Percentiles rank a stretch among this genome's conserved stretches.
Evolutionary conservation across 2,329 filamentous ascomycete species (phyloP).

Genomic region (Talaromyces marneffei): DNA sequence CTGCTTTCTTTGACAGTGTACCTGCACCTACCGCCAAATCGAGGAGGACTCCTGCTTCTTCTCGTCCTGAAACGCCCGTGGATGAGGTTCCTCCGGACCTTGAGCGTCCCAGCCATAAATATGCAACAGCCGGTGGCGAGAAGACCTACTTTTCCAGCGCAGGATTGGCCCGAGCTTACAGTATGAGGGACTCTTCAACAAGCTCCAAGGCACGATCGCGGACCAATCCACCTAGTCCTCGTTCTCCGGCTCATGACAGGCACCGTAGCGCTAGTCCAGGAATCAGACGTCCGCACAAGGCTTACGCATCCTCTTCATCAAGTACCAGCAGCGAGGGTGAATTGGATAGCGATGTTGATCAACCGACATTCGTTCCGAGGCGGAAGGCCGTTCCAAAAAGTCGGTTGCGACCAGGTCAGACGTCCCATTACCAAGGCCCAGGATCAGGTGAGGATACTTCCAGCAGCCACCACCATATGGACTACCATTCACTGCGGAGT

Average conservation of each 20-base stretch:
- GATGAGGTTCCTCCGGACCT: conserved; percentile 35
- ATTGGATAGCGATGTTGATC: conserved; percentile 12
- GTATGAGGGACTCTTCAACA: conserved; percentile 47
- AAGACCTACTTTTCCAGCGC: conserved; percentile 51
- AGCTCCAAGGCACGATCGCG: conserved; percentile 29
- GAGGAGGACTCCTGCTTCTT: conserved; percentile 32
- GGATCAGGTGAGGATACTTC: conserved; percentile 29
- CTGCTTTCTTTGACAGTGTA: conserved; percentile 33
- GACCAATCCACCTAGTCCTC: conserved; percentile 33
- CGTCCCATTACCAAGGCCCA: conserved; percentile 21
- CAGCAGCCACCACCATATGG: conserved; percentile 13
- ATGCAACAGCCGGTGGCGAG: conserved; percentile 51
- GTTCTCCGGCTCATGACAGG: conserved; percentile 25
- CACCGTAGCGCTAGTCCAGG: conserved; percentile 43
- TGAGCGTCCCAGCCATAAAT: conserved; percentile 50
- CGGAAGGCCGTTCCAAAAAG: conserved; percentile 40
- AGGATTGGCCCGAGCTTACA: conserved; percentile 48
- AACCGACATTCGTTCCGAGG: conserved; percentile 20
- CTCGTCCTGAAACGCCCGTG: conserved; percentile 18
- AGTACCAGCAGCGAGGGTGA: conserved; percentile 38
- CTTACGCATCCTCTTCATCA: conserved; percentile 30
- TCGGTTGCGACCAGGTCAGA: conserved; percentile 29
- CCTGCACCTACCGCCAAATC: conserved; percentile 39
- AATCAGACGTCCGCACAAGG: conserved; percentile 28
- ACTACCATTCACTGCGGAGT: conserved; percentile 9